Evolutionary conservation across 2,329 filamentous ascomycete species (phyloP).

Genomic region (Ilyonectria robusta): DNA sequence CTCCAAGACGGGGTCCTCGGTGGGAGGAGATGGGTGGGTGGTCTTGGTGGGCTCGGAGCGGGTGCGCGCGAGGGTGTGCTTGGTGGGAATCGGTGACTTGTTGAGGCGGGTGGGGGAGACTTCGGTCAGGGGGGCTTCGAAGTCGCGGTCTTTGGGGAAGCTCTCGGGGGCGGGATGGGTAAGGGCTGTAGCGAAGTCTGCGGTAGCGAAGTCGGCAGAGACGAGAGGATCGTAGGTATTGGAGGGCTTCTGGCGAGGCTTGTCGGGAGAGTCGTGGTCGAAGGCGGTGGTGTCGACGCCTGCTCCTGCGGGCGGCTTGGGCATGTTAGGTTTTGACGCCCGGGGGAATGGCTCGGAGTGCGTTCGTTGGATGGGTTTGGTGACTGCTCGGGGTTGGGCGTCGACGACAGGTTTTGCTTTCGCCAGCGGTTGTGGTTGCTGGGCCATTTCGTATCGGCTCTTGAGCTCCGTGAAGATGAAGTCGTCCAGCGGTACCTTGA

Average conservation of each 20-base stretch:
- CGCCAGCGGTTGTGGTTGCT: slow-evolving; percentile 25
- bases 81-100: slow-evolving; percentile 55
- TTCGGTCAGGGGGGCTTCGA: slow-evolving; percentile 57
- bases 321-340: slow-evolving; percentile 28
- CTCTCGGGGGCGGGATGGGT: slow-evolving; percentile 41
- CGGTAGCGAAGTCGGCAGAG: slow-evolving; percentile 59
- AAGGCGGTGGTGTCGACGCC: slow-evolving; percentile 60
- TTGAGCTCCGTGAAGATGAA: slow-evolving; percentile 65
- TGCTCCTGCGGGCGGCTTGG: slow-evolving; percentile 41
- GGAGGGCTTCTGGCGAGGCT: slow-evolving; percentile 24
- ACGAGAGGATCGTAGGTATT: slow-evolving; percentile 44
- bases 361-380: slow-evolving; percentile 40
- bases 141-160: slow-evolving; percentile 41
- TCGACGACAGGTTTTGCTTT: slow-evolving; percentile 17
- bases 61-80: slow-evolving; percentile 42
- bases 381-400: slow-evolving; percentile 15
- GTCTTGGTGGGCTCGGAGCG: slow-evolving; percentile 57
- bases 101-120: slow-evolving; percentile 59
- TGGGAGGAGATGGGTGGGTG: slow-evolving; percentile 2
- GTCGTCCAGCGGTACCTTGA: slow-evolving; percentile 59
- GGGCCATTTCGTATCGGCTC: slow-evolving; percentile 46
- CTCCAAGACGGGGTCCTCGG: slow-evolving; percentile 3
- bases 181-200: slow-evolving; percentile 58
- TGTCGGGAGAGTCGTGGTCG: slow-evolving; percentile 48
- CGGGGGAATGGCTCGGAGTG: slow-evolving; percentile 37